Evolutionary conservation across 768 basidiomycete genomes (phyloP), one percentile per base, ranked within the genome.

Genomic region (Leccinum boreale): DNA sequence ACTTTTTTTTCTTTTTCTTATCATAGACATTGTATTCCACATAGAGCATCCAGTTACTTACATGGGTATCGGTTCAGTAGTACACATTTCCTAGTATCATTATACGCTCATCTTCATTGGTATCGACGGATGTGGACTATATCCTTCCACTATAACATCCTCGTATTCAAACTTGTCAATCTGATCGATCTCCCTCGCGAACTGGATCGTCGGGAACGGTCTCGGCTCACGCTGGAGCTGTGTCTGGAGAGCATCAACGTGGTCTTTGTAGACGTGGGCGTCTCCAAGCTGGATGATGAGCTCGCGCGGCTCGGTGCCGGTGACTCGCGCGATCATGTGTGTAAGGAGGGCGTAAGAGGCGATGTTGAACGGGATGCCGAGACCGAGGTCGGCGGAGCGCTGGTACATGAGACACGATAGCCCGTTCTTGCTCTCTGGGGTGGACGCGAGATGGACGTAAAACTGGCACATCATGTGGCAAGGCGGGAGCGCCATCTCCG

Each of bases 401-500:
- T 98, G 96, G 77, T 88, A 98, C 94, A 98, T 94, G 47, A 96
- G 81, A 73, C 95, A 98, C 9, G 93, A 95, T 17, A 98, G 86
- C 56, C 82, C 83, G 9, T 87, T 88, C 62, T 84, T 86, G 17
- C 78, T 65, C 14, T 73, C 64, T 1, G 79, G 62, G 0, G 61
- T 61, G 4, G 85, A 74, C 0, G 96, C 90, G 35, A 96, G 86
- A 68, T 93, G 89, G 35, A 99, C 96, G 77, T 93, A 98, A 81
- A 99, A 99, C 70, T 99, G 97, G 75, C 94, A 98, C 74, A 98
- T 88, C 85, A 98, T 89, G 75, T 98, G 97, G 73, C 97, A 99
- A 0, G 97, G 97, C 0, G 97, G 97, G 0, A 99, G 84, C 0
- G 97, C 97, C 97, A 98, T 99, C 39, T 83, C 79, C 1, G 87